Evolutionary conservation across 2,329 filamentous ascomycete species (phyloP), one percentile per base, ranked within the genome.

Genomic region (Ophiostoma fasciatum): DNA sequence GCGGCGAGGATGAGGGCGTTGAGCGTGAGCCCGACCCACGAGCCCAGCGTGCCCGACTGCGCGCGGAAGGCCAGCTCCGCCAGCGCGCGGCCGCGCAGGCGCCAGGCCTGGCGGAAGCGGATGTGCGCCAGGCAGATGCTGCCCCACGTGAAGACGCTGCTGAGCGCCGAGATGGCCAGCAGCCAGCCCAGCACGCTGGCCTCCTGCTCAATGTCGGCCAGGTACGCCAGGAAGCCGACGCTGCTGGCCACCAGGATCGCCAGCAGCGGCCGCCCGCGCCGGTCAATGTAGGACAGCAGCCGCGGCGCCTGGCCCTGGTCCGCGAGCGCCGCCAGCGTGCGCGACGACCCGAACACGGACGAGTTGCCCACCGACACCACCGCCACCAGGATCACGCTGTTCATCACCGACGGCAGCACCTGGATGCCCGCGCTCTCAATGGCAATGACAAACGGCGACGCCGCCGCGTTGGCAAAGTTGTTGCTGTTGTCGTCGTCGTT

Each of bases 281-380:
- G 76, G 60, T 88, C 87, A 48, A 90, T 77, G 58, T 88, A 94
- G 40, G 73, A 74, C 22, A 94, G 64, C 45, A 87, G 63, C 43
- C 63, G 68, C 7, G 87, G 85, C 0, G 82, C 85, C 53, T 90
- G 84, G 37, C 76, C 71, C 55, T 92, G 84, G 54, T 94, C 85
- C 30, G 87, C 85, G 2, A 94, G 71, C 4, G 87, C 85, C 19
- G 85, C 83, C 7, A 96, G 72, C 3, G 87, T 94, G 48, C 88
- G 77, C 2, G 83, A 92, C 18, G 83, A 88, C 25, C 85, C 88
- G 49, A 93, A 96, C 41, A 94, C 78, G 42, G 85, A 78, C 7
- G 83, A 88, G 57, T 94, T 94, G 39, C 85, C 85, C 41, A 94
- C 87, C 1, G 83, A 92, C 17, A 94, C 62, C 17, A 94, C 85